Conservation (phyloP, 140 eudicot species). For the Erigeron philadelphicus region DNA sequence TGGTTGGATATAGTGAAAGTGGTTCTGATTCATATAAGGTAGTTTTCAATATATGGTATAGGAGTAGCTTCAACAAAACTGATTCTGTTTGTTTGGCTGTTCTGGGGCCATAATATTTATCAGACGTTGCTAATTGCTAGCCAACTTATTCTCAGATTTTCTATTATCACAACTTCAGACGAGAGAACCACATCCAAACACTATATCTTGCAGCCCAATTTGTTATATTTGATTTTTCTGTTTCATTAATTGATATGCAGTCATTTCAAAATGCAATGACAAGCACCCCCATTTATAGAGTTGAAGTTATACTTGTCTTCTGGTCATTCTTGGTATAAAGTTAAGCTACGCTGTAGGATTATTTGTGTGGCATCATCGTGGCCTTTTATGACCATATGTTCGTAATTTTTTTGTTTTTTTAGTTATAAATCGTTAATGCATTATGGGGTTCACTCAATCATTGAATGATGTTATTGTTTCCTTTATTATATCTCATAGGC, state of each 20-base stretch:
- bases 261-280: neutral
- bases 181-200: neutral
- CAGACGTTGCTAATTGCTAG: neutral
- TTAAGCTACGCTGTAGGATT: too few species aligned
- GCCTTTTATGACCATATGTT: too few species aligned
- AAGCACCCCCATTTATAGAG: too few species aligned
- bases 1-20: neutral
- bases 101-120: neutral
- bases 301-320: too few species aligned
- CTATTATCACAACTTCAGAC: too few species aligned
- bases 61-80: neutral
- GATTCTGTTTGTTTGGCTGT: neutral
- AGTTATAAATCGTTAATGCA: too few species aligned
- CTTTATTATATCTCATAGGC: constrained; percentile 31
- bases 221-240: neutral
- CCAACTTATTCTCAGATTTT: neutral
- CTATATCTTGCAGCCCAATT: neutral
- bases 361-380: too few species aligned
- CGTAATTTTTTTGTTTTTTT: too few species aligned
- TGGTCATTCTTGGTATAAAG: too few species aligned
- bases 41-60: neutral
- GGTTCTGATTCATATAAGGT: neutral
- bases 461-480: neutral
- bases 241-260: neutral
- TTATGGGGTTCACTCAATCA: neutral